Conservation (phyloP, 2,329 filamentous ascomycete genomes). For the Cladosporium sp. region DNA sequence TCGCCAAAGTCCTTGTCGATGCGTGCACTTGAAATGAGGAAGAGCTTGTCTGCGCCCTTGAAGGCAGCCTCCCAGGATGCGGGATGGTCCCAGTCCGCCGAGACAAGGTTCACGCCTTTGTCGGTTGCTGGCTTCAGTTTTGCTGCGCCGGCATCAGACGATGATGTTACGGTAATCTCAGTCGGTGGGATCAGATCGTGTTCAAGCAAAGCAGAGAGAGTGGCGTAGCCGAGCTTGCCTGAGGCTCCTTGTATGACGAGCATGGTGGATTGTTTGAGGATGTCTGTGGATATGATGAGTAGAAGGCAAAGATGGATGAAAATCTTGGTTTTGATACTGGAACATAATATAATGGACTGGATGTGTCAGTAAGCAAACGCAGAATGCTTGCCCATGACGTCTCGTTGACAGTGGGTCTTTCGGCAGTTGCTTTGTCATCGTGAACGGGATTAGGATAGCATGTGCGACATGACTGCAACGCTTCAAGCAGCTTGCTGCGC, state of each 20-base stretch:
- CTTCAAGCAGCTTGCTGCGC: neutral
- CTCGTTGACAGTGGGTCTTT: neutral
- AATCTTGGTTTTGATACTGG: neutral
- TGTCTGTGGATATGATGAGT: neutral
- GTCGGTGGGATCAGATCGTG: constrained; percentile 40
- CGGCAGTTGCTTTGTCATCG: neutral
- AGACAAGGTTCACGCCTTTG: constrained; percentile 38
- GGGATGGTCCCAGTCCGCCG: constrained; percentile 42
- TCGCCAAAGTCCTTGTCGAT: constrained; percentile 47
- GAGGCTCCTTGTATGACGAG: constrained; percentile 47
- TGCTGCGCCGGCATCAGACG: constrained; percentile 36
- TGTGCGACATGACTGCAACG: neutral
- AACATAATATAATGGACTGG: neutral
- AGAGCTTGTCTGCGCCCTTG: constrained; percentile 42
- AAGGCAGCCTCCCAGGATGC: constrained; percentile 36
- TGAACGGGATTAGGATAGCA: neutral
- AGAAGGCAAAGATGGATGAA: neutral
- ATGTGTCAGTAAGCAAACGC: neutral
- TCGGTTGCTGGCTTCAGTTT: constrained; percentile 27
- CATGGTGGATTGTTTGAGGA: constrained; percentile 17
- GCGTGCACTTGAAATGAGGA: constrained; percentile 48
- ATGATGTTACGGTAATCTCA: constrained; percentile 40
- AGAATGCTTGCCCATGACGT: neutral
- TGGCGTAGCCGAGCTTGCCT: constrained; percentile 48
- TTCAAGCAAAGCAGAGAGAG: constrained; percentile 44